These are phyloP conservation scores for Sutorius eximius DNA, from an alignment of 1,284 basidiomycete species.

Conservation along the genomic window DNA sequence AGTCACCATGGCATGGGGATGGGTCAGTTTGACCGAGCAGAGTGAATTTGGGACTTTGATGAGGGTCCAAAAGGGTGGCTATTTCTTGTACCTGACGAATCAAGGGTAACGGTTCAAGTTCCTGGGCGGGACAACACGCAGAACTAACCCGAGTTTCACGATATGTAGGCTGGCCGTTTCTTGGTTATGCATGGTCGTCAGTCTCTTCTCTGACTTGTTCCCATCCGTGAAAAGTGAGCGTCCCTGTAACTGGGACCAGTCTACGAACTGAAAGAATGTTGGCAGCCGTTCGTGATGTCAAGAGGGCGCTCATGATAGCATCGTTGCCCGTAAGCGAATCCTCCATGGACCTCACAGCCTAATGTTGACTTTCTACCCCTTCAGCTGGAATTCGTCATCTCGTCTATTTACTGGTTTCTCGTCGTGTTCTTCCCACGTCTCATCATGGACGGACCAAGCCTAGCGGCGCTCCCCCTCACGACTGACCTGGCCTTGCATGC, in stretches of 20 bases:
- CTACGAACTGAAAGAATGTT: neutral
- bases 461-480: conserved; percentile 52
- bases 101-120: conserved; percentile 60
- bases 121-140: neutral
- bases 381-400: conserved; percentile 66
- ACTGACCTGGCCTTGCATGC: conserved; percentile 72
- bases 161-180: conserved; percentile 20
- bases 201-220: conserved; percentile 29
- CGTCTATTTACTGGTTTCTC: conserved; percentile 73
- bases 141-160: neutral
- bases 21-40: conserved; percentile 14
- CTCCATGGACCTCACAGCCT: neutral
- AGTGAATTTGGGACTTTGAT: conserved; percentile 32
- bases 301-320: conserved; percentile 29
- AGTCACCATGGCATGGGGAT: conserved; percentile 51
- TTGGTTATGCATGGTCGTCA: conserved; percentile 32
- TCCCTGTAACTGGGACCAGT: neutral
- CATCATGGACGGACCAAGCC: conserved; percentile 44
- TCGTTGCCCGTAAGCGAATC: conserved; percentile 27
- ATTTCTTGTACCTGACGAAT: conserved; percentile 73
- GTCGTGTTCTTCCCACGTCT: conserved; percentile 52
- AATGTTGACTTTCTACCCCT: conserved; percentile 1
- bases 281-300: conserved; percentile 17
- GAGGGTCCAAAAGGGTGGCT: conserved; percentile 56
- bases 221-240: conserved; percentile 23